Percentiles rank a stretch among this genome's conserved stretches.
Evolutionary conservation across 164 flowering plant genomes (phyloP).

Genomic region (Euptelea pleiosperma): DNA sequence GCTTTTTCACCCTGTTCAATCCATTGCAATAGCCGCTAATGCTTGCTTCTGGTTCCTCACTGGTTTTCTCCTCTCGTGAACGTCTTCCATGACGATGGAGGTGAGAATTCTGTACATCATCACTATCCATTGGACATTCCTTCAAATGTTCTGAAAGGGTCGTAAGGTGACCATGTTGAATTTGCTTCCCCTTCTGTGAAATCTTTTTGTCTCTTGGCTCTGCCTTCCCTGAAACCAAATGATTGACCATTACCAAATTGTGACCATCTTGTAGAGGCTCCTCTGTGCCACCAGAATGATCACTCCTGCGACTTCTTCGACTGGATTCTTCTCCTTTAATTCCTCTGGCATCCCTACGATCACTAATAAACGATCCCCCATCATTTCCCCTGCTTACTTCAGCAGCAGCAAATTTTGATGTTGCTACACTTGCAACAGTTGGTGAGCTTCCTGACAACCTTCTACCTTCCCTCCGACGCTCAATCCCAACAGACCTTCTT

Average conservation of each 20-base stretch:
- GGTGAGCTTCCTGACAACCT: conserved; percentile 46
- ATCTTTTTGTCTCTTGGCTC: conserved; percentile 35
- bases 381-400: conserved; percentile 27
- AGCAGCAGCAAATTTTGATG: conserved; percentile 52
- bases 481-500: conserved; percentile 58
- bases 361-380: conserved; percentile 29
- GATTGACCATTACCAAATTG: conserved; percentile 20
- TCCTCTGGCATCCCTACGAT: conserved; percentile 40
- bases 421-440: conserved; percentile 27
- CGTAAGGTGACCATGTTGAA: conserved; percentile 36
- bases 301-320: conserved; percentile 33
- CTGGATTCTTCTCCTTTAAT: conserved; percentile 44
- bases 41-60: conserved; percentile 37
- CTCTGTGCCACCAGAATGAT: conserved; percentile 33
- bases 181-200: conserved; percentile 37
- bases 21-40: conserved; percentile 38
- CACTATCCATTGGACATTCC: conserved; percentile 52
- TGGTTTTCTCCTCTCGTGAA: conserved; percentile 22
- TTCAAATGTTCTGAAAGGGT: conserved; percentile 64
- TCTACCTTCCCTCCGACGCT: conserved; percentile 38
- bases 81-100: conserved; percentile 31
- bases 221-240: conserved; percentile 32
- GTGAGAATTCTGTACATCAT: conserved; percentile 54
- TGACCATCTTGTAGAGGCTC: conserved; percentile 28
- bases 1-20: conserved; percentile 50